These are phyloP conservation scores for Plasmodium falciparum DNA, from an alignment of 169 alveolate species.

Conservation along the genomic window DNA sequence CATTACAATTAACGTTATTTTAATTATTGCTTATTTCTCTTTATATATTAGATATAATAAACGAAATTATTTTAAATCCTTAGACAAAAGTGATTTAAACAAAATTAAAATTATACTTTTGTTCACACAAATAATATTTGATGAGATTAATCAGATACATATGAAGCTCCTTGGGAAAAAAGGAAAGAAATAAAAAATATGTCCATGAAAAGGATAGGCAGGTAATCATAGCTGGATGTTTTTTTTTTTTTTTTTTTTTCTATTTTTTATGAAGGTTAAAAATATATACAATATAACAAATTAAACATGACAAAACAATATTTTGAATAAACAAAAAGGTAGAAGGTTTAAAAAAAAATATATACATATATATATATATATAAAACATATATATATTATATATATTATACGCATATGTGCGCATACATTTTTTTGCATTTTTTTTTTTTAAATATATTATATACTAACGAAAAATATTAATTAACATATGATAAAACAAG, in stretches of 20 bases:
- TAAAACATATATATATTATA: no score
- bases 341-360: no score
- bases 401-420: no score
- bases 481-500: conserved; percentile 54
- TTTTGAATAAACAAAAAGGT: no score
- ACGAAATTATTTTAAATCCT: conserved; percentile 54
- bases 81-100: conserved; percentile 58
- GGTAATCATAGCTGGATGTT: no score
- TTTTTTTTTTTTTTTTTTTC: no score
- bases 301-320: no score
- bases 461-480: conserved; percentile 17
- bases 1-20: conserved; percentile 25
- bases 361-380: no score
- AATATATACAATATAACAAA: no score
- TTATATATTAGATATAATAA: conserved; percentile 35
- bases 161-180: conserved; percentile 27
- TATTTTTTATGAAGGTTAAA: no score
- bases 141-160: conserved; percentile 58
- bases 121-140: conserved; percentile 64
- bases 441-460: no score
- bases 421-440: no score
- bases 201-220: neutral
- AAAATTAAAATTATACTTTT: conserved; percentile 48
- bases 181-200: neutral
- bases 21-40: conserved; percentile 15